These are phyloP conservation scores for Podospora fimiseda DNA, from an alignment of 495 filamentous ascomycete genomes.

Conservation along the genomic window DNA sequence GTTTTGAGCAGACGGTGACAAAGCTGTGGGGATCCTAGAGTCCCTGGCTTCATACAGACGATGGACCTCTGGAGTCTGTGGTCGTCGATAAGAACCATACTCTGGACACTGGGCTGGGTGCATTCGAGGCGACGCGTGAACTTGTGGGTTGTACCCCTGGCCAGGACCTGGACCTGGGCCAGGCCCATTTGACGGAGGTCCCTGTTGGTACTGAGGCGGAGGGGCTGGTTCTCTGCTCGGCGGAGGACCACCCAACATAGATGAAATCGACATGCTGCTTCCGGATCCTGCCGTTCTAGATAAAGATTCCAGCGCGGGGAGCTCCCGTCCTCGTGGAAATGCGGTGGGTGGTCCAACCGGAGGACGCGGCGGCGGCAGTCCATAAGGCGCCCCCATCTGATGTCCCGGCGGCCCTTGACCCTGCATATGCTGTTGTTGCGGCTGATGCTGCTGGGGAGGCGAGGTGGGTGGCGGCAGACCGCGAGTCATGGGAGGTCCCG, in stretches of 20 bases:
- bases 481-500: slow-evolving; percentile 39
- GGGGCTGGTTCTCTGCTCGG: slow-evolving; percentile 45
- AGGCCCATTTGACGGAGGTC: slow-evolving; percentile 46
- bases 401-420: slow-evolving; percentile 33
- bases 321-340: slow-evolving; percentile 47
- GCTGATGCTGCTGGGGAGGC: slow-evolving; percentile 39
- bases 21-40: slow-evolving; percentile 39
- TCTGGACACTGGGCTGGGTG: slow-evolving; percentile 38
- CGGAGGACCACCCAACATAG: slow-evolving; percentile 72
- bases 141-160: slow-evolving; percentile 35
- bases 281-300: slow-evolving; percentile 41
- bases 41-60: slow-evolving; percentile 44
- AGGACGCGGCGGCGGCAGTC: slow-evolving; percentile 40
- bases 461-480: slow-evolving; percentile 48
- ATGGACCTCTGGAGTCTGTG: slow-evolving; percentile 67
- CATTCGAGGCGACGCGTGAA: slow-evolving; percentile 50
- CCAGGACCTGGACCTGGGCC: slow-evolving; percentile 22
- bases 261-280: slow-evolving; percentile 93
- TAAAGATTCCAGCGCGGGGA: slow-evolving; percentile 47
- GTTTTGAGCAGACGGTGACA: slow-evolving; percentile 40
- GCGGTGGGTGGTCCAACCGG: slow-evolving; percentile 47
- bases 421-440: slow-evolving; percentile 26
- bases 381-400: slow-evolving; percentile 39
- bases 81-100: slow-evolving; percentile 57
- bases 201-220: slow-evolving; percentile 48